Evolutionary conservation across 1,139 yeast species (phyloP), one percentile per base, ranked within the genome.

Genomic region (Geotrichum candidum): DNA sequence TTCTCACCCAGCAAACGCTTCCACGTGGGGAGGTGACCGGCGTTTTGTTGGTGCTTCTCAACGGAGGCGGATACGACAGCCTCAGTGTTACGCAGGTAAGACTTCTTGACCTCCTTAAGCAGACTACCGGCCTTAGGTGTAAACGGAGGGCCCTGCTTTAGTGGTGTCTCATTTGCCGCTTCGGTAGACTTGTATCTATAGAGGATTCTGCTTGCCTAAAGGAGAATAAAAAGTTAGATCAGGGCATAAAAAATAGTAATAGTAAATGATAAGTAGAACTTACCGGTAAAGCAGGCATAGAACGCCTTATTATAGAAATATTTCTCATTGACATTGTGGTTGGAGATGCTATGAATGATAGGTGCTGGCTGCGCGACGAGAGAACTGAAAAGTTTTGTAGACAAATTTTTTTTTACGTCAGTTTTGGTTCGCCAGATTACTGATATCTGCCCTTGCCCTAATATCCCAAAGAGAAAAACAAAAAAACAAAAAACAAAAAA

Each of bases 1-100:
- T 82, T 74, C 73, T 90, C 94, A 65, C 97, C 96, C 51, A 90
- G 73, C 5, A 80, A 77, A 70, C 85, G 87, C 68, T 87, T 84
- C 85, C 91, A 87, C 54, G 79, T 77, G 0, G 96, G 84, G 73
- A 90, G 79, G 5, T 53, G 45, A 13, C 50, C 55, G 22, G 64
- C 63, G 11, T 54, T 54, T 11, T 58, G 60, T 22, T 59, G 58
- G 53, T 60, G 60, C 15, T 23, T 48, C 27, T 53, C 56, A 31
- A 62, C 57, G 29, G 56, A 58, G 18, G 57, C 57, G 3, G 61
- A 56, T 1, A 59, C 53, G 18, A 58, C 53, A 18, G 56, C 59
- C 35, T 62, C 57, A 27, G 53, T 60, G 41, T 58, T 51, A 23
- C 45, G 27, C 15, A 50, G 31, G 52, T 62, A 62, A 22, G 64